Evolutionary conservation across 2,329 filamentous ascomycete genomes (phyloP).

Genomic region (Fusarium sp.): DNA sequence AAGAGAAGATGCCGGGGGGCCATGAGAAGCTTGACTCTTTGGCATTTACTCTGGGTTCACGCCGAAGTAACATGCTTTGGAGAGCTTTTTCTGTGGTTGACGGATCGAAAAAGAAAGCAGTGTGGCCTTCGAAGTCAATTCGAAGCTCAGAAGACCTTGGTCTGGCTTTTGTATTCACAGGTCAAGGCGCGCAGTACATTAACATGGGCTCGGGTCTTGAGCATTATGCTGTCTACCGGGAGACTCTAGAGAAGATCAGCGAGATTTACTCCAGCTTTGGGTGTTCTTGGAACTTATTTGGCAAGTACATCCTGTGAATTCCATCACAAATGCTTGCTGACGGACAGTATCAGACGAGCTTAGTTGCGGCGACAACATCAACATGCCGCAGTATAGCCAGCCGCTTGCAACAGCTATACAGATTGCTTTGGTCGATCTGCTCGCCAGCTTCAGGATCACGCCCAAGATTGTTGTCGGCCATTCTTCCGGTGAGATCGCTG

Average conservation of each 20-base stretch:
- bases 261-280: not conserved
- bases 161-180: constrained; percentile 43
- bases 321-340: not conserved
- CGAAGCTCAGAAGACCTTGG: constrained; percentile 4
- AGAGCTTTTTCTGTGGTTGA: not conserved
- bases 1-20: not conserved
- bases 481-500: constrained; percentile 57
- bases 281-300: not conserved
- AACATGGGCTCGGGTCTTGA: constrained; percentile 43
- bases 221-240: constrained; percentile 1
- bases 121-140: not conserved
- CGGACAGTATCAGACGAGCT: not conserved
- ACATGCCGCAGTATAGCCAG: constrained; percentile 53
- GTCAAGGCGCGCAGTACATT: constrained; percentile 49
- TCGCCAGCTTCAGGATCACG: constrained; percentile 50
- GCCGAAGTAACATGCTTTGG: constrained; percentile 40
- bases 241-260: constrained; percentile 7
- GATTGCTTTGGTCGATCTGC: constrained; percentile 54
- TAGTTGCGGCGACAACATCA: constrained; percentile 26
- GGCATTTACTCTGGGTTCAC: constrained; percentile 44
- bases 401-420: constrained; percentile 56
- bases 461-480: constrained; percentile 53
- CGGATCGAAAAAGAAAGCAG: fast-evolving
- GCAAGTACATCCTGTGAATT: not conserved
- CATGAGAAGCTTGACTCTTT: constrained; percentile 13